Evolutionary conservation across 1,284 basidiomycete genomes (phyloP).

Genomic region (Melanopsichium pennsylvanicum): DNA sequence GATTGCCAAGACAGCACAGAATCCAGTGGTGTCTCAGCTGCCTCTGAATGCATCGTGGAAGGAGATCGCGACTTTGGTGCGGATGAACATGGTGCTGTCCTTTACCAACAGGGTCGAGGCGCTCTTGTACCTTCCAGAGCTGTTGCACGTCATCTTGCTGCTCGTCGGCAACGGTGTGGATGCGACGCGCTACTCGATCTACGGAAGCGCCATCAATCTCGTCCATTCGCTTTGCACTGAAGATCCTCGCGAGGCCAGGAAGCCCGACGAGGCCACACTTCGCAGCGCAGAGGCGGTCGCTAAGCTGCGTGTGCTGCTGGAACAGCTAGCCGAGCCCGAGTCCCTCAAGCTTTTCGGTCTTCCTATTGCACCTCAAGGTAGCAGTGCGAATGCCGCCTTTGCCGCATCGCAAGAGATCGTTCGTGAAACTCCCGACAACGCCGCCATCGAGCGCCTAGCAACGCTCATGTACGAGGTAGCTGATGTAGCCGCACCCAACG

Average conservation of each 20-base stretch:
- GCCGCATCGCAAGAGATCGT: constrained; percentile 43
- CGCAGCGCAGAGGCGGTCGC: constrained; percentile 35
- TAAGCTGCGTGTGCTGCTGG: constrained; percentile 48
- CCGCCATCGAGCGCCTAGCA: constrained; percentile 54
- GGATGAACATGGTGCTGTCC: constrained; percentile 63
- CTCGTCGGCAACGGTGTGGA: constrained; percentile 59
- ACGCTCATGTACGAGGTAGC: constrained; percentile 54
- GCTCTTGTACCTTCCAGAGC: constrained; percentile 57
- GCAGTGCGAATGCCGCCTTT: constrained; percentile 23
- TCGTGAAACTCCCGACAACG: constrained; percentile 53
- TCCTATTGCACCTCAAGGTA: constrained; percentile 20
- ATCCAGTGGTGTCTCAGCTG: constrained; percentile 47
- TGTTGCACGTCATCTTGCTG: constrained; percentile 58
- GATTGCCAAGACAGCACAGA: constrained; percentile 60
- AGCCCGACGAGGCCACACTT: constrained; percentile 39
- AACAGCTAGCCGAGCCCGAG: constrained; percentile 49
- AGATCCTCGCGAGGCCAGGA: constrained; percentile 47
- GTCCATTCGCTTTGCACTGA: constrained; percentile 63
- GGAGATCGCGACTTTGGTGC: constrained; percentile 60
- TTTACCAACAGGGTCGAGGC: constrained; percentile 59
- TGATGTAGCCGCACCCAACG: constrained; percentile 54
- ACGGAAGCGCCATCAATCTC: constrained; percentile 60
- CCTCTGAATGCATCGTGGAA: constrained; percentile 61
- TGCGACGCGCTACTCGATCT: constrained; percentile 54
- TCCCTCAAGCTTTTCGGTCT: constrained; percentile 54